Evolutionary conservation across 2,329 filamentous ascomycete genomes (phyloP).

Genomic region (Talaromyces sp.): DNA sequence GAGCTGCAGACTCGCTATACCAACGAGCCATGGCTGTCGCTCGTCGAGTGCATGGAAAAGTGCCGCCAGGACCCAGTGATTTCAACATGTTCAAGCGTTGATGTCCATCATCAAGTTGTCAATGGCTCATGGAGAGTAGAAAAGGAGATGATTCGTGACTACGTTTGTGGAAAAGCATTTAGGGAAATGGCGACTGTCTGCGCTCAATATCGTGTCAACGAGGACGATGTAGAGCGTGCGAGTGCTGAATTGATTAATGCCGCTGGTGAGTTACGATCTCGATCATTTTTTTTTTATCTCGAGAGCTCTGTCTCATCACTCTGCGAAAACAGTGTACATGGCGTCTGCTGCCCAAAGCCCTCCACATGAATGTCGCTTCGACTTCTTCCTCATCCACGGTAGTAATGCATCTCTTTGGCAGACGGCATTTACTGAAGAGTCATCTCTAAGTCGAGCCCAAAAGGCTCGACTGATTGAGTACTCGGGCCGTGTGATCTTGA

Average conservation of each 20-base stretch:
- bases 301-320: not conserved
- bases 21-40: not conserved
- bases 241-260: conserved; percentile 5
- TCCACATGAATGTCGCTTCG: not conserved
- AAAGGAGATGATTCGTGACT: not conserved
- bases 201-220: conserved; percentile 3
- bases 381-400: conserved; percentile 7
- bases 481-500: conserved; percentile 2
- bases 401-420: conserved; percentile 1
- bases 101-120: conserved; percentile 1
- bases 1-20: not conserved
- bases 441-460: not conserved
- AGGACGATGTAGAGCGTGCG: conserved; percentile 3
- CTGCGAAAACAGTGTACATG: not conserved
- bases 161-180: not conserved
- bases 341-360: conserved; percentile 4
- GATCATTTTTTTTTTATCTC: not conserved
- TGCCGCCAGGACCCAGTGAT: not conserved
- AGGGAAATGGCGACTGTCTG: not conserved
- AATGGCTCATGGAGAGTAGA: not conserved
- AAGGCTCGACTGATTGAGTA: conserved; percentile 6
- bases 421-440: not conserved
- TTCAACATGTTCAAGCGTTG: not conserved
- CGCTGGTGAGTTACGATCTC: not conserved
- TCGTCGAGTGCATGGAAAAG: not conserved